A percentile compares a stretch with the other conserved stretches of the same genome.
Evolutionary conservation across 331 rosid species (phyloP).

Genomic region (Quercus tomentella): DNA sequence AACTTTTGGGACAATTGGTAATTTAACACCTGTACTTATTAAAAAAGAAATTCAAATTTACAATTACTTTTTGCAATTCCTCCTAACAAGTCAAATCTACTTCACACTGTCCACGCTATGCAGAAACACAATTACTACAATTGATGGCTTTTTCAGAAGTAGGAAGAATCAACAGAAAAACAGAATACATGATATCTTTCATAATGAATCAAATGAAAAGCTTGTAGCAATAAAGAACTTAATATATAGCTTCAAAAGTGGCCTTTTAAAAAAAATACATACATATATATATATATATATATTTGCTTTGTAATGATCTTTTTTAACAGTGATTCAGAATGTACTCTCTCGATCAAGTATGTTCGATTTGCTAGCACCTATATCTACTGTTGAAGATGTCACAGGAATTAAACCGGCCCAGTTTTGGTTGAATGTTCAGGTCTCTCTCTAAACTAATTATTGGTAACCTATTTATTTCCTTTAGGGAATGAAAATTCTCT

Average conservation of each 20-base stretch:
- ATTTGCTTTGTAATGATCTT: background rate
- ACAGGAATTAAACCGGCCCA: background rate
- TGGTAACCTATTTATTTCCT: background rate
- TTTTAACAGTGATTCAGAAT: conserved; percentile 54
- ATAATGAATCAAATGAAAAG: background rate
- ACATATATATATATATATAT: background rate
- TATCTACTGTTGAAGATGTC: conserved; percentile 42
- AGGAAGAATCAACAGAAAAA: background rate
- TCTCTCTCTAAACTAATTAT: conserved; percentile 15
- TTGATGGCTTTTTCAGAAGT: background rate
- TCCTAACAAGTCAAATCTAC: no score
- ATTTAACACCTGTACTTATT: no score
- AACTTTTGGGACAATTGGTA: fast-evolving
- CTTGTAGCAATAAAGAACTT: background rate
- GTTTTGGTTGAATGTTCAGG: conserved; percentile 82
- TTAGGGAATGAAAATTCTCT: background rate
- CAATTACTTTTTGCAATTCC: no score
- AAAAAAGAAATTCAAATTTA: no score
- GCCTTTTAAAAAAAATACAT: background rate
- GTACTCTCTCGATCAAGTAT: conserved; percentile 46
- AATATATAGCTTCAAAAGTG: conserved; percentile 4
- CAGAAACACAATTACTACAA: background rate
- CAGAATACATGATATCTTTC: background rate
- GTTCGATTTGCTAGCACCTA: conserved; percentile 35
- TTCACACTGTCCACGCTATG: background rate